Evolutionary conservation across 495 filamentous ascomycete genomes (phyloP).

Genomic region (Aspergillus incahuasiensis): DNA sequence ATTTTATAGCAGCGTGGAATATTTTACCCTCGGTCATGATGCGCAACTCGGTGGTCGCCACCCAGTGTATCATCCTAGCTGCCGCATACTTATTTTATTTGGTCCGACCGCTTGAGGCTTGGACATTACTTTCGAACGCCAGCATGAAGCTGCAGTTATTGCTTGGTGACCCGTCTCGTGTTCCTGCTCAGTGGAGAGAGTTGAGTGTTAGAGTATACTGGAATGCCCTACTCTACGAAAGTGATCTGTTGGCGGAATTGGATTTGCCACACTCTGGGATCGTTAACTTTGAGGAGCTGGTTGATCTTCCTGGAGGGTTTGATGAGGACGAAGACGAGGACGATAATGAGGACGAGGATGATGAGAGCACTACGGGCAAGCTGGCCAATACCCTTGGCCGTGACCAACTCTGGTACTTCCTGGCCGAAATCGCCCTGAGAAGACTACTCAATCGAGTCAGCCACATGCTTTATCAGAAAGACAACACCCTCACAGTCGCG

Average conservation of each 20-base stretch:
- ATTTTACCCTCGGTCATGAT: slow-evolving; percentile 75
- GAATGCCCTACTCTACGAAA: slow-evolving; percentile 78
- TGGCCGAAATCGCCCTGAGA: slow-evolving; percentile 74
- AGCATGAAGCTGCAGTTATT: slow-evolving; percentile 78
- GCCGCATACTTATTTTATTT: slow-evolving; percentile 80
- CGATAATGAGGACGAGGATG: slow-evolving; percentile 37
- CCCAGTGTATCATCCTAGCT: slow-evolving; percentile 74
- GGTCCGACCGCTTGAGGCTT: slow-evolving; percentile 74
- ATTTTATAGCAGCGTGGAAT: slow-evolving; percentile 75
- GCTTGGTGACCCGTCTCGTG: slow-evolving; percentile 62
- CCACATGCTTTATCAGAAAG: slow-evolving; percentile 76
- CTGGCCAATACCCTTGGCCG: slow-evolving; percentile 43
- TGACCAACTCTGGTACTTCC: slow-evolving; percentile 80
- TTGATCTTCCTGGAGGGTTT: slow-evolving; percentile 72
- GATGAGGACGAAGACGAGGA: slow-evolving; percentile 51
- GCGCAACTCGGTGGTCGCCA: slow-evolving; percentile 66
- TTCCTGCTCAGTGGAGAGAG: slow-evolving; percentile 65
- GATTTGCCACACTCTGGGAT: slow-evolving; percentile 80
- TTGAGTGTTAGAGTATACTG: slow-evolving; percentile 74
- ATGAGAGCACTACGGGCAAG: slow-evolving; percentile 3
- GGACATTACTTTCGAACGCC: slow-evolving; percentile 72
- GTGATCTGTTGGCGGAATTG: slow-evolving; percentile 73
- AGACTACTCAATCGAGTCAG: slow-evolving; percentile 73
- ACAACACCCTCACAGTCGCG: slow-evolving; percentile 60
- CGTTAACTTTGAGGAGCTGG: slow-evolving; percentile 73